A percentile compares a stretch with the other conserved stretches of the same genome.
Evolutionary conservation across 75 land plant genomes (phyloP).

Genomic region (Isoetes taiwanensis): DNA sequence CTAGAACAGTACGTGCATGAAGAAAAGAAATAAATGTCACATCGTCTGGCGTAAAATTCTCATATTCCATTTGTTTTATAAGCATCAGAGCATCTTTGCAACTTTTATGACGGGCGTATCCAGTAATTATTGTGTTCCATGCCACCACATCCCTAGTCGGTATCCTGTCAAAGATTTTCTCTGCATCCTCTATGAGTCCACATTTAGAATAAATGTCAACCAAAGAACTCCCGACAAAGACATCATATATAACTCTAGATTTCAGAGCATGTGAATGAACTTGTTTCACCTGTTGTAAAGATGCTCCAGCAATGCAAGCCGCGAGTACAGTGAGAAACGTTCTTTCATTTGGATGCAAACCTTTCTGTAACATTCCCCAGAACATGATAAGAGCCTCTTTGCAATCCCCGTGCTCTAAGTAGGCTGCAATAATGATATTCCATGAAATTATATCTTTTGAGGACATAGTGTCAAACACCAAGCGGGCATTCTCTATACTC

Average conservation of each 20-base stretch:
- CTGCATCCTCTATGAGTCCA: constrained; percentile 6
- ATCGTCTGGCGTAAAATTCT: no score
- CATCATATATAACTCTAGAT: no score
- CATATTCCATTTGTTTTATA: no score
- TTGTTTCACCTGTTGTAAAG: no score
- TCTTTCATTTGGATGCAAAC: constrained; percentile 9
- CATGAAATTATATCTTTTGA: constrained; percentile 10
- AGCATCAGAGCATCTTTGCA: no score
- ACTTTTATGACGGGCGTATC: no score
- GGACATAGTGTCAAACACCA: constrained; percentile 12
- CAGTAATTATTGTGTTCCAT: no score
- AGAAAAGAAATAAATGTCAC: no score
- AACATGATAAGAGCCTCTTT: constrained; percentile 9
- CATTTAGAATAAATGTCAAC: constrained; percentile 10
- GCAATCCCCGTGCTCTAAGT: not conserved
- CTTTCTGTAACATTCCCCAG: constrained; percentile 6
- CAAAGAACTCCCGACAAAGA: constrained; percentile 7
- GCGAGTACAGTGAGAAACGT: constrained; percentile 19
- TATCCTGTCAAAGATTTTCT: constrained; percentile 10
- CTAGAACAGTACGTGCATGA: no score
- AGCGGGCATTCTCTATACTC: constrained; percentile 7
- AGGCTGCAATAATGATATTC: constrained; percentile 15
- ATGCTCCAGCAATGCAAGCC: constrained; percentile 22
- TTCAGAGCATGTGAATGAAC: no score
- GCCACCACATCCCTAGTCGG: no score